Base-by-base conservation (phyloP, 805 yeast species). In the Candida ipomoeae region DNA sequence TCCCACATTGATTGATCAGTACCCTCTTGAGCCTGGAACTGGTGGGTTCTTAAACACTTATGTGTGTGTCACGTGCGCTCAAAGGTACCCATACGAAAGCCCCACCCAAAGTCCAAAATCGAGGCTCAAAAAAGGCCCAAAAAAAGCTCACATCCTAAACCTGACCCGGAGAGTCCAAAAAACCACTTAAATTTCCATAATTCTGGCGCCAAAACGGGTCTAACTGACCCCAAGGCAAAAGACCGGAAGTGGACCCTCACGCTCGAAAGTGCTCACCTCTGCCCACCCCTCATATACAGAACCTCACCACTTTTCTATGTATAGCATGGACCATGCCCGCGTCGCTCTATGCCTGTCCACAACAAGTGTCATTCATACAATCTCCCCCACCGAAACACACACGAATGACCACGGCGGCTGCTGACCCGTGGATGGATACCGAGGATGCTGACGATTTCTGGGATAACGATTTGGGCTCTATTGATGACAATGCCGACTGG, bases 371-470 rank as follows among this genome's bases (percentile, higher is more conserved):
- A 13, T 18, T 20, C 37, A 18, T 6, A 17, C 8, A 14, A 18
- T 39, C 11, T 40, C n/a, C 45, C 14, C 37, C 38, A 23, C 29
- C 6, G 10, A 7, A 20, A 33, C 33, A 18, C 45, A 42, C 38
- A 32, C 6, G 26, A 32, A 42, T 42, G 45, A 34, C 32, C 21
- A n/a, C 46, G 40, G 46, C 39, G 21, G 40, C 46, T 18, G 34
- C 40, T 13, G 46, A 44, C 17, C 40, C 35, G 40, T 44, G 46
- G 46, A 26, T 23, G 21, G 46, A 44, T 7, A 47, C 50, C 18
- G 51, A 49, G 18, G 53, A 49, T 40, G 55, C 55, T 13, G 55
- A 49, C 34, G 55, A 52, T 34, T 49, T 52, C 44, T 49, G 55
- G 55, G 53, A 47, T 35, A 52, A 52, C 8, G 52, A 52, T 32